phyloP scores from a whole-genome alignment of 441 rosid genomes.

The Isatis lusitanica region DNA sequence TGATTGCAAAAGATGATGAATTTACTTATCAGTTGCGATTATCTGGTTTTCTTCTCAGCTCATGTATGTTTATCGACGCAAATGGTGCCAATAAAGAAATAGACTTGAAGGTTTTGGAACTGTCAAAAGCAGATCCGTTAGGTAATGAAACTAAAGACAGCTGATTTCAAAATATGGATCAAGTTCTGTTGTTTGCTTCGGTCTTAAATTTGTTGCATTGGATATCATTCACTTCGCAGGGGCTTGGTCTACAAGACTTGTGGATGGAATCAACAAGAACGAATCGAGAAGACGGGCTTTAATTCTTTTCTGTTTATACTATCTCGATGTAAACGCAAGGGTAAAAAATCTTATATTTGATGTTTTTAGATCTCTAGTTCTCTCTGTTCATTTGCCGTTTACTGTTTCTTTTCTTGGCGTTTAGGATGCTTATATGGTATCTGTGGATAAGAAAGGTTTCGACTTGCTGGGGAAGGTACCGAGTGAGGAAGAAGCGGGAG shows the following conservation, averaged over 20 bases:
- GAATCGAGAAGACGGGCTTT: conserved; percentile 80
- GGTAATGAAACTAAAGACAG: conserved; percentile 44
- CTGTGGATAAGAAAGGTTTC: conserved; percentile 75
- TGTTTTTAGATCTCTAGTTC: neutral
- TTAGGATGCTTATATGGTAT: conserved; percentile 80
- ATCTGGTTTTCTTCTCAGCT: conserved; percentile 48
- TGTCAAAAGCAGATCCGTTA: conserved; percentile 59
- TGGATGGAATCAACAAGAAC: conserved; percentile 86
- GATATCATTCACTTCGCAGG: conserved; percentile 46
- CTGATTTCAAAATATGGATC: neutral
- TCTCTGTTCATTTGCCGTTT: conserved; percentile 6
- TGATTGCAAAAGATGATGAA: conserved; percentile 5
- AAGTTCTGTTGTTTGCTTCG: neutral
- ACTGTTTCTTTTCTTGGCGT: conserved; percentile 2
- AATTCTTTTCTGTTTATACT: conserved; percentile 68
- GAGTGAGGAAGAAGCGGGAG: conserved; percentile 37
- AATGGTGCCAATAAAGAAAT: conserved; percentile 58
- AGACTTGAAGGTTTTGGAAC: conserved; percentile 56
- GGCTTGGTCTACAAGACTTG: conserved; percentile 65
- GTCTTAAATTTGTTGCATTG: conserved; percentile 1
- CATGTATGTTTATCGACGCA: conserved; percentile 67
- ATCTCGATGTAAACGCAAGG: conserved; percentile 66
- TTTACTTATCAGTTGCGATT: conserved; percentile 8
- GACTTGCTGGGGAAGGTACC: conserved; percentile 74
- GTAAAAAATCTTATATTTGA: conserved; percentile 42